phyloP scores from a whole-genome alignment of 805 yeast genomes.

The Pichia rugopelliculosa region DNA sequence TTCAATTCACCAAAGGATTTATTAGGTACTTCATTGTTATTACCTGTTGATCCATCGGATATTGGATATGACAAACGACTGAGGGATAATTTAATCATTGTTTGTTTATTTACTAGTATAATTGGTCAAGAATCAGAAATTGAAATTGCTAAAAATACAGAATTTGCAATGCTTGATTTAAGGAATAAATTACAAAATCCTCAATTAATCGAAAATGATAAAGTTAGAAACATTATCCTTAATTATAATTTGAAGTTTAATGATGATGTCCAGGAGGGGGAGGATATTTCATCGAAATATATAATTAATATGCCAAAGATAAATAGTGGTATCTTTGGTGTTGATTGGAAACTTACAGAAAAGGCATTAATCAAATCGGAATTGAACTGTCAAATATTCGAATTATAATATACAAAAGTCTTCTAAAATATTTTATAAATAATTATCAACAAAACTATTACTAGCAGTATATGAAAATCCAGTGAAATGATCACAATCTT shows the following conservation, averaged over 20 bases:
- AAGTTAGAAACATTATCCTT: background rate
- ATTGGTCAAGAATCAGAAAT: slow-evolving; percentile 41
- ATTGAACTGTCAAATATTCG: slow-evolving; percentile 40
- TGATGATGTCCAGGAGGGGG: background rate
- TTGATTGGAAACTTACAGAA: slow-evolving; percentile 73
- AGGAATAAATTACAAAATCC: slow-evolving; percentile 28
- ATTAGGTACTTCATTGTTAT: slow-evolving; percentile 49
- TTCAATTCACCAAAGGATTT: slow-evolving; percentile 25
- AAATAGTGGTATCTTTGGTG: slow-evolving; percentile 72
- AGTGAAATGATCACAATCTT: slow-evolving; percentile 24
- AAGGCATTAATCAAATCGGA: slow-evolving; percentile 32
- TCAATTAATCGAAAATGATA: slow-evolving; percentile 4
- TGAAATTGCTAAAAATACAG: slow-evolving; percentile 47
- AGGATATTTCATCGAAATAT: background rate
- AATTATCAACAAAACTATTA: slow-evolving; percentile 29
- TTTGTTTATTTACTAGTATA: slow-evolving; percentile 68
- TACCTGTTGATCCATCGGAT: slow-evolving; percentile 30
- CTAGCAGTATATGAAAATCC: slow-evolving; percentile 42
- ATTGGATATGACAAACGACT: slow-evolving; percentile 25
- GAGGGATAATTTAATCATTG: slow-evolving; percentile 33
- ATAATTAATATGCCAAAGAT: slow-evolving; percentile 62
- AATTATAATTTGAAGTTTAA: background rate
- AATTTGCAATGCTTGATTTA: slow-evolving; percentile 41
- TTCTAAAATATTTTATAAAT: slow-evolving; percentile 8
- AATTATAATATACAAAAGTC: slow-evolving; percentile 22